Percentiles rank a stretch among this genome's conserved stretches.
These are phyloP conservation scores for Heteromeles arbutifolia DNA, from an alignment of 306 rosid species.

Conservation along the genomic window DNA sequence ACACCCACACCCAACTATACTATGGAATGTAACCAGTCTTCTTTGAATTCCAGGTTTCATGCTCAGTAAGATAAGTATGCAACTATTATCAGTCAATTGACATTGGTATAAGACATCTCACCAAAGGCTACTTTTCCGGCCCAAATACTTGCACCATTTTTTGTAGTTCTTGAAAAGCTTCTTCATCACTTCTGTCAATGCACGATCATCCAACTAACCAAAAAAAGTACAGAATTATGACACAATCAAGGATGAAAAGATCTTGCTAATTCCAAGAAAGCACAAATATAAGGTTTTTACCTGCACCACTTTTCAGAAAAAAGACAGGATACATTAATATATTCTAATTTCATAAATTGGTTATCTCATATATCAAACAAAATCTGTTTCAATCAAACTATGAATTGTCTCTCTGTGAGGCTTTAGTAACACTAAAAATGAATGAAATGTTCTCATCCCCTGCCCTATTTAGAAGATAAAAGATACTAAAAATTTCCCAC, in stretches of 20 bases:
- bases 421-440: background rate
- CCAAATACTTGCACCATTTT: conserved; percentile 98
- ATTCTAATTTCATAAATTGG: background rate
- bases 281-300: background rate
- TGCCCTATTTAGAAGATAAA: background rate
- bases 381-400: background rate
- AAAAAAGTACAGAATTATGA: conserved; percentile 20
- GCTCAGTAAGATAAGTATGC: background rate
- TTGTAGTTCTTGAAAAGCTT: conserved; percentile 95
- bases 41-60: background rate
- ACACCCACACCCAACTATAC: background rate
- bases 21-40: background rate
- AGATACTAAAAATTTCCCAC: background rate
- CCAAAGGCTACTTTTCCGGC: conserved; percentile 99
- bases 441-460: background rate
- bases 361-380: background rate
- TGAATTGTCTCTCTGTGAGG: background rate
- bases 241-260: conserved; percentile 14
- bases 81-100: conserved; percentile 5
- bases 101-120: conserved; percentile 16
- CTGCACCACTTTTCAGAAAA: background rate
- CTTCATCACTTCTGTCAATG: conserved; percentile 94
- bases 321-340: background rate
- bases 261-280: background rate
- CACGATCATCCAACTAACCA: conserved; percentile 91